A percentile compares a stretch with the other conserved stretches of the same genome.
Evolutionary conservation across 139 green algal species (phyloP).

Genomic region (Zygnema circumcarinatum): DNA sequence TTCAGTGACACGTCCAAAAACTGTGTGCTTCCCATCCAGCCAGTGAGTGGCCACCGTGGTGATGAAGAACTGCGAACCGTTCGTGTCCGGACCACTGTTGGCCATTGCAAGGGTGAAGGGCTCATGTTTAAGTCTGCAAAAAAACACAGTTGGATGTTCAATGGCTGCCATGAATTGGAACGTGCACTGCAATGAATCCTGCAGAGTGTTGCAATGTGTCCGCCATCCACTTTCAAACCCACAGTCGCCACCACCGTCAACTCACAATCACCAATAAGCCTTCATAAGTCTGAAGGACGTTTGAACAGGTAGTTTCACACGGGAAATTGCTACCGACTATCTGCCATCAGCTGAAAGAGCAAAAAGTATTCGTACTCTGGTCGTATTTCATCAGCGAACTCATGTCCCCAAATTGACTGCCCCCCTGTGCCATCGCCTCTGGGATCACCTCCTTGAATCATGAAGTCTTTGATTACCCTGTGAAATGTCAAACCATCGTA

Average conservation of each 20-base stretch:
- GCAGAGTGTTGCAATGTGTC: too few relatives aligned
- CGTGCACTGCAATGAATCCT: too few relatives aligned
- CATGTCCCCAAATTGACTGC: constrained; percentile 29
- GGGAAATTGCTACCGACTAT: too few relatives aligned
- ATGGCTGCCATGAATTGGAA: constrained; percentile 4
- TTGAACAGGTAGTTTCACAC: too few relatives aligned
- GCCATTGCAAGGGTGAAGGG: constrained; percentile 86
- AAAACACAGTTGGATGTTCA: not conserved
- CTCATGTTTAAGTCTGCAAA: constrained; percentile 32
- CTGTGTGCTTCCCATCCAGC: constrained; percentile 78
- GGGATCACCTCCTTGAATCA: constrained; percentile 62
- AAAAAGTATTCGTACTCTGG: not conserved
- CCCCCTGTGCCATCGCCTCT: constrained; percentile 38
- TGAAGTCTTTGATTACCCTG: constrained; percentile 56
- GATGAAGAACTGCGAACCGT: constrained; percentile 68
- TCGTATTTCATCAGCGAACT: constrained; percentile 45
- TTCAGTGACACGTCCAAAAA: constrained; percentile 24
- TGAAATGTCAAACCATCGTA: constrained; percentile 95
- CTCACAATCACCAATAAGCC: too few relatives aligned
- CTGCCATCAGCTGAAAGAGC: too few relatives aligned
- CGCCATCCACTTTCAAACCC: too few relatives aligned
- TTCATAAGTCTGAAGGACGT: too few relatives aligned
- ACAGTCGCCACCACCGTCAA: too few relatives aligned
- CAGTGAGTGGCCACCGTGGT: constrained; percentile 88
- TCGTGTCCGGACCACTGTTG: constrained; percentile 65